Percentiles rank a stretch among this genome's conserved stretches.
Evolutionary conservation across 2,329 filamentous ascomycete species (phyloP).

Genomic region (Basipetospora chlamydospora): DNA sequence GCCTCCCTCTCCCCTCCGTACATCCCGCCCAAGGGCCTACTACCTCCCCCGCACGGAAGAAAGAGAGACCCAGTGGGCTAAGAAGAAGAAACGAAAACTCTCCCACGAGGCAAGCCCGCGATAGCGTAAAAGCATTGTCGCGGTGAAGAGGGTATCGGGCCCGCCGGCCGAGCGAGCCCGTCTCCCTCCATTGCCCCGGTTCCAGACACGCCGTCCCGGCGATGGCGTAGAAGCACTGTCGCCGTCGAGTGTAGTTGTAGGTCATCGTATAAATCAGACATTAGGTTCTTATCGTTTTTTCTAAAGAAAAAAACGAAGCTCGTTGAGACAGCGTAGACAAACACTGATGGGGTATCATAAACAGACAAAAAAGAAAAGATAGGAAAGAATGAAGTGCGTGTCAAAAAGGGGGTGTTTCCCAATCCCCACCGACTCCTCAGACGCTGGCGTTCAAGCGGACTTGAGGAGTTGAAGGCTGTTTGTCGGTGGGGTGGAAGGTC

Average conservation of each 20-base stretch:
- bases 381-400: too few relatives aligned
- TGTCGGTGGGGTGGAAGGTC: too few relatives aligned
- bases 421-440: too few relatives aligned
- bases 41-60: too few relatives aligned
- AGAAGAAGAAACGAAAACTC: constrained; percentile 14
- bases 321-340: constrained; percentile 24
- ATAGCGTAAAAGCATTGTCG: constrained; percentile 43
- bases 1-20: too few relatives aligned
- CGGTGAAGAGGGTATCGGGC: constrained; percentile 11
- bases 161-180: constrained; percentile 5
- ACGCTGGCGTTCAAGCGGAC: too few relatives aligned
- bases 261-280: too few relatives aligned
- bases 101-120: constrained; percentile 33
- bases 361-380: not conserved
- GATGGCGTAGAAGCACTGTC: constrained; percentile 42
- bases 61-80: not conserved
- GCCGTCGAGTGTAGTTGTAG: constrained; percentile 28
- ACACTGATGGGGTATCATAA: constrained; percentile 30
- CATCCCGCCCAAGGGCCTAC: too few relatives aligned
- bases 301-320: constrained; percentile 4
- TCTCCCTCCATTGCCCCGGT: constrained; percentile 24
- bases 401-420: too few relatives aligned
- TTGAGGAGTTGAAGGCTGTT: too few relatives aligned
- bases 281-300: too few relatives aligned
- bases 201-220: constrained; percentile 36